Base-by-base conservation (phyloP, 176 grass and related monocot genomes). In the Coix lacrymajobi region DNA sequence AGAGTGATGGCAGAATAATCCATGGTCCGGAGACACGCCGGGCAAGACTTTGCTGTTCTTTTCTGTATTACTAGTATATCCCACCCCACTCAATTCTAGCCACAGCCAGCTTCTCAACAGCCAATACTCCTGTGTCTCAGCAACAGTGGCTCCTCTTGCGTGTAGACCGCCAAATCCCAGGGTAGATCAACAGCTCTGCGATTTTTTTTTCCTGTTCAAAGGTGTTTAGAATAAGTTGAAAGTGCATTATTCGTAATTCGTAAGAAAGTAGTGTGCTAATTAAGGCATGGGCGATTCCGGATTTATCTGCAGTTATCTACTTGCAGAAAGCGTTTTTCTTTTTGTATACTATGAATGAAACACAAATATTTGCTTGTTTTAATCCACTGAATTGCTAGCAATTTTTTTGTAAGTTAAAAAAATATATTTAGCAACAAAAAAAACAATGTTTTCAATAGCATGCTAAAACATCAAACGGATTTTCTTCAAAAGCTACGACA, bases 91-190 rank as follows among this genome's bases (percentile, higher is more conserved):
- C 44, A 45, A 39, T 72, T 40, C 29, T 44, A 36, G 51, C 82
- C 82, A 81, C 34, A 36, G 51, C 82, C 82, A 81, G 71, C 83
- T 89, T 89, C 78, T 74, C 77, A 37, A 56, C 78, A 77, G 71
- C 71, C 82, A 89, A n/a, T 60, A 57, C 16, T 61, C 28, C 6
- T 9, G 32, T 38, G 71, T 40, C 24, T 28, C 11, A 51, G 29
- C 49, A 60, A 40, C 61, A 14, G 37, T 80, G 30, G 38, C 40
- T 52, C 38, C 31, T 28, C 30, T 69, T 20, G 20, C 58, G 48
- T 41, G 46, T 52, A 22, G 25, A 74, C 39, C 45, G 68, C 11
- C 65, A 37, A 62, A 74, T 22, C 41, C 33, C 4, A 36, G 49
- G 58, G 40, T n/a, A 44, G 28, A 62, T 62, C 7, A 45, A 16